These are phyloP conservation scores for Canna indica DNA, from an alignment of 176 grass and related monocot genomes.

Conservation along the genomic window DNA sequence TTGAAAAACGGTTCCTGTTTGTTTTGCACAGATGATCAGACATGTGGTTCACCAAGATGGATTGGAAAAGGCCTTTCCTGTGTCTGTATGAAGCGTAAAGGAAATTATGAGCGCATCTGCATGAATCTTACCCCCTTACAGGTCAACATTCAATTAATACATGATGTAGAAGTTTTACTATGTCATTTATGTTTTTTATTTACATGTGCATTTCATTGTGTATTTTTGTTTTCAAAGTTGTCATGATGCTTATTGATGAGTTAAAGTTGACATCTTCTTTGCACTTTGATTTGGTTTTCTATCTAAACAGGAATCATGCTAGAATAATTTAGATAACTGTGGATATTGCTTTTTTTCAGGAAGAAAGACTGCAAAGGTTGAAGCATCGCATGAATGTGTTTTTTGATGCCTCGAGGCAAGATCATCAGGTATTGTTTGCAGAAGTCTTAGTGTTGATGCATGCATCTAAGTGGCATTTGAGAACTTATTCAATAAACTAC, in stretches of 20 bases:
- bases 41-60: slow-evolving; percentile 95
- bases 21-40: slow-evolving; percentile 52
- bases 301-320: background rate
- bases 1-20: background rate
- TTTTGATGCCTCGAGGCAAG: slow-evolving; percentile 77
- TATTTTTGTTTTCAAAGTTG: background rate
- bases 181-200: background rate
- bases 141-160: slow-evolving; percentile 21
- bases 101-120: slow-evolving; percentile 75
- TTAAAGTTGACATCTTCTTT: background rate
- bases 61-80: slow-evolving; percentile 87
- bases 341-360: slow-evolving; percentile 37
- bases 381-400: slow-evolving; percentile 82
- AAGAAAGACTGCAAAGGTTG: slow-evolving; percentile 81
- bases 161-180: background rate
- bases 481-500: background rate
- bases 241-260: background rate
- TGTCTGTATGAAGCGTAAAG: slow-evolving; percentile 89
- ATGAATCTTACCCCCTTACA: slow-evolving; percentile 79
- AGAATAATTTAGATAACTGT: background rate
- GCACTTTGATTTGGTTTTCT: background rate
- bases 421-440: slow-evolving; percentile 58
- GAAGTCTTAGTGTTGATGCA: background rate
- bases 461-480: background rate
- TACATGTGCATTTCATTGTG: background rate